Base-by-base conservation (phyloP, 129 eudicot genomes). In the Rutidosis leptorrhynchoides region DNA sequence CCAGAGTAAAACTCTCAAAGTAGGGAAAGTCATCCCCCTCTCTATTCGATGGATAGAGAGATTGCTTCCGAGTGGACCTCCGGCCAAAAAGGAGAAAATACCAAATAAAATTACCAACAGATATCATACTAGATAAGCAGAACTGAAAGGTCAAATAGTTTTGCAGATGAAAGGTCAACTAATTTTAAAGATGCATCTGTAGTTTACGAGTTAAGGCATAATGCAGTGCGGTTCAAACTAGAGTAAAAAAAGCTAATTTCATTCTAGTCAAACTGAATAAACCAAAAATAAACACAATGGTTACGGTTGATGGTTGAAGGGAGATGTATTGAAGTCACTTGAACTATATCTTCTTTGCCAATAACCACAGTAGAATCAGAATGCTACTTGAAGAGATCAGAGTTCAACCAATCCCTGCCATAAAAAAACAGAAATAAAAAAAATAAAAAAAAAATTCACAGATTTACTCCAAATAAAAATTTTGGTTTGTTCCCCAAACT, bases 351-450 rank as follows among this genome's bases (percentile, higher is more conserved):
- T 65, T 35, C 66, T 57, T 37, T 72, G 75, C 70, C 55, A 51
- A 32, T 42, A 40, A 42, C 58, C 75, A 54, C 24, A 63, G 37
- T 16, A 56, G 68, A 67, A 27, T 53, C 7, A 48, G 63, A 25
- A 76, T 8, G 29, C 79, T 68, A 93, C 67, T 88, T 77, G 83
- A 93, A 93, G 57, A 93, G 85, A 24, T 76, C 83, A 0, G 86
- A 35, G 77, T 93, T 93, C 81, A 82, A 70, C 98, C 98, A 93
- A 76, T 93, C 91, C 85, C 98, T 93, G 78, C 71, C 75, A 75
- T n/a, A n/a, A n/a, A n/a, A n/a, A n/a, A n/a, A n/a, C n/a, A 67
- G 25, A 25, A 27, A 48, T 16, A 17, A 24, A 11, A n/a, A n/a
- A n/a, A n/a, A n/a, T n/a, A 52, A 27, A n/a, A n/a, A n/a, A n/a